Base-by-base conservation (phyloP, 345 rosid genomes). In the Arabis alpina region DNA sequence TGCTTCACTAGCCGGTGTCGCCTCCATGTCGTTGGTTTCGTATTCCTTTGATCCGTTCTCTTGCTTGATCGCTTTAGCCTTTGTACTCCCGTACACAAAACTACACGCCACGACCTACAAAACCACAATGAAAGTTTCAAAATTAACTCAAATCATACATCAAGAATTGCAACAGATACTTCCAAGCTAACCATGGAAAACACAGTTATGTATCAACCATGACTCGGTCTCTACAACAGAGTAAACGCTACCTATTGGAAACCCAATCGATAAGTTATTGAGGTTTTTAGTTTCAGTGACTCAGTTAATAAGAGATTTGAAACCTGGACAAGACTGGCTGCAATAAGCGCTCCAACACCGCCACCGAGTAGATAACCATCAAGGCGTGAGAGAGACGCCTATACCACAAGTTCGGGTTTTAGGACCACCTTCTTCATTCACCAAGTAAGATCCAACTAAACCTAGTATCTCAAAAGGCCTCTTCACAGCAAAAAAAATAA, bases 321-420 rank as follows among this genome's bases (percentile, higher is more conserved):
- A 70, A 93, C 98, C 97, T 89, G 94, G 43, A 91, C 89, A 1
- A 82, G 84, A 75, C 84, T 79, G 51, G 87, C 83, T 44, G 98
- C 97, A 56, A 82, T 84, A 72, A 93, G 90, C 57, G 72, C 62
- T 56, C 79, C 92, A 43, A 83, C 86, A 13, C 85, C 86, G 25
- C 98, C 98, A 64, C 94, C 97, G 28, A 93, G 47, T 12, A 93
- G 82, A n/a, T 76, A 85, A 55, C 98, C 98, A 42, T 87, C 89
- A 28, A 88, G 81, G 76, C 84, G 81, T 4, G 88, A 85, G 69
- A 93, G 97, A 91, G 67, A 83, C 97, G 72, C 97, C 91, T 28
- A 93, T 47, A 47, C 97, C 91, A 14, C 98, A 97, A 9, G 84
- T 86, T 70, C 97, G 84, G 66, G 72, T 75, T 25, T 78, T 84